Evolutionary conservation across 176 grass and related monocot species (phyloP).

Genomic region (Carex scoparia): DNA sequence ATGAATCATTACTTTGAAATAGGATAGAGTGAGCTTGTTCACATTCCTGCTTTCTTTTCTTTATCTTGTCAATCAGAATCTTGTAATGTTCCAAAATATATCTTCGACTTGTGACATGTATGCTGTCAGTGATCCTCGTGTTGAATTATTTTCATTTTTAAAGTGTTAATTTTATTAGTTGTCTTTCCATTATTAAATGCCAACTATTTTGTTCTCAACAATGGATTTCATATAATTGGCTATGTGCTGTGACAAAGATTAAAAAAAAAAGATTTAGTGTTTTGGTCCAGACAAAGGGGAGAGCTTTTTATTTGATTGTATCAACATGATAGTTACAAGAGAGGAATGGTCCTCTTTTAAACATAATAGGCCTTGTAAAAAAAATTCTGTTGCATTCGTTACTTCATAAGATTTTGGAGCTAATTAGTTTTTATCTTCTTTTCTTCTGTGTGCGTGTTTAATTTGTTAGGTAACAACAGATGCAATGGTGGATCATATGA

Average conservation of each 20-base stretch:
- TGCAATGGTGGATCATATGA: conserved; percentile 65
- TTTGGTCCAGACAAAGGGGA: neutral
- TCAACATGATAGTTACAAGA: neutral
- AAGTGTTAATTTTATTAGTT: neutral
- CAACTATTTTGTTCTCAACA: neutral
- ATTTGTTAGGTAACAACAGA: conserved; percentile 64
- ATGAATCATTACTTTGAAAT: neutral
- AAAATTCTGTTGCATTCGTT: neutral
- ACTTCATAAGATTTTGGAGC: neutral
- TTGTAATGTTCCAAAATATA: neutral
- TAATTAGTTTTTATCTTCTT: neutral
- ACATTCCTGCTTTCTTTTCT: neutral
- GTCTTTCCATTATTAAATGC: neutral
- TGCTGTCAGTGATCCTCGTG: neutral
- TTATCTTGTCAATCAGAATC: neutral
- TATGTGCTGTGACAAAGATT: neutral
- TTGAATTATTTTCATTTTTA: neutral
- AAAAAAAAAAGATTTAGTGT: neutral
- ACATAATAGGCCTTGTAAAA: neutral
- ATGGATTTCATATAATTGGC: neutral
- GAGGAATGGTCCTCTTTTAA: neutral
- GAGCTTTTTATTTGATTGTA: neutral
- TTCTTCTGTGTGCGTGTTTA: neutral
- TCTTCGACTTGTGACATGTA: neutral
- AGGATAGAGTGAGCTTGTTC: neutral